Evolutionary conservation across 1,284 basidiomycete genomes (phyloP).

Genomic region (Ustilago hordei): DNA sequence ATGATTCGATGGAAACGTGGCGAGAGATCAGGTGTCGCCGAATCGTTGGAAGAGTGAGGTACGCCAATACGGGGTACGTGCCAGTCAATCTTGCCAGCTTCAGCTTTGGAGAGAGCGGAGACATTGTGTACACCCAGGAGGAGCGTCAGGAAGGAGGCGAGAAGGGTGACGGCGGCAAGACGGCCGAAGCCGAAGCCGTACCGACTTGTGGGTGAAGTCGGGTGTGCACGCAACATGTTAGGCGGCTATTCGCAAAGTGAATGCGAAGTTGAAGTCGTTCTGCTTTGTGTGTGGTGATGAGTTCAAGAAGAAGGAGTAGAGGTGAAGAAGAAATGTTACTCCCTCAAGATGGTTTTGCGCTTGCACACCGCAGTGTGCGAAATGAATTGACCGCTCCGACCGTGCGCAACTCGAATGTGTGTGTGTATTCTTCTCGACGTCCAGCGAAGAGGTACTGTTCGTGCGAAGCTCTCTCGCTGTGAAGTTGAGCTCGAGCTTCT

Average conservation of each 20-base stretch:
- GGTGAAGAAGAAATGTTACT: background rate
- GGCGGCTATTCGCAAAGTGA: background rate
- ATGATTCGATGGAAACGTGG: conserved; percentile 70
- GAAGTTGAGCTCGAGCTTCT: background rate
- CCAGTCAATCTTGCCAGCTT: conserved; percentile 56
- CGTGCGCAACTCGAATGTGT: conserved; percentile 8
- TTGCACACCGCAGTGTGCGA: conserved; percentile 3
- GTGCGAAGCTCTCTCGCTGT: background rate
- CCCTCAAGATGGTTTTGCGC: background rate
- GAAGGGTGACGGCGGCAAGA: conserved; percentile 21
- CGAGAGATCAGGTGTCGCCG: conserved; percentile 42
- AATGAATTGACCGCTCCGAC: background rate
- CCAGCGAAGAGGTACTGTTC: conserved; percentile 2
- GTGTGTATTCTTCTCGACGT: conserved; percentile 10
- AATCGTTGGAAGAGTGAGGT: conserved; percentile 39
- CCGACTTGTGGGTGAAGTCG: conserved; percentile 22
- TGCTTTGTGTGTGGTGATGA: conserved; percentile 5
- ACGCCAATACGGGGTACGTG: conserved; percentile 56
- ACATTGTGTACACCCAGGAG: conserved; percentile 15
- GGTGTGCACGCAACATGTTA: conserved; percentile 25
- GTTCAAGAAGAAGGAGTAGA: background rate
- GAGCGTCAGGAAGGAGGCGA: conserved; percentile 26
- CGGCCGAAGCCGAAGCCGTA: conserved; percentile 17
- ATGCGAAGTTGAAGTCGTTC: conserved; percentile 2
- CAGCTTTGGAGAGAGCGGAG: conserved; percentile 35